phyloP scores from a whole-genome alignment of 805 yeast species.

The Yamadazyma philogaea region DNA sequence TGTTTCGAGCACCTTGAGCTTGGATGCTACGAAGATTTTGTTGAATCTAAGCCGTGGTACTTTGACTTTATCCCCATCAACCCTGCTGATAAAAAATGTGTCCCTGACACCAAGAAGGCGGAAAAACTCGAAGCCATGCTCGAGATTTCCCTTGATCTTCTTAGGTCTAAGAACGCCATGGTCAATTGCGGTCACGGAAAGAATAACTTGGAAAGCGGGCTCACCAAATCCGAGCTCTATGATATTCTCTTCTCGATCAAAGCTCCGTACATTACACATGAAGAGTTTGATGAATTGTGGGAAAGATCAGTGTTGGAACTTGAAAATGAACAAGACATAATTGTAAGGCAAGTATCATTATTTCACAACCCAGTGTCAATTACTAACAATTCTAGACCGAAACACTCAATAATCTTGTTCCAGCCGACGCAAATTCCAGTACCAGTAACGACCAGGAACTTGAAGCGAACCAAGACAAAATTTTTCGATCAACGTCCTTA shows the following conservation, averaged over 20 bases:
- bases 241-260: conserved; percentile 46
- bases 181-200: conserved; percentile 50
- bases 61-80: conserved; percentile 52
- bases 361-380: conserved; percentile 12
- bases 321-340: conserved; percentile 63
- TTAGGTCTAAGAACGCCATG: conserved; percentile 67
- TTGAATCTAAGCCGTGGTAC: conserved; percentile 51
- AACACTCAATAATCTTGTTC: conserved; percentile 8
- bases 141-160: conserved; percentile 59
- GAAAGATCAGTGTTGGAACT: conserved; percentile 56
- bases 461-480: conserved; percentile 42
- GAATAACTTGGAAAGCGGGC: conserved; percentile 49
- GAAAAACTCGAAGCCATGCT: conserved; percentile 65
- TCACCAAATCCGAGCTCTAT: conserved; percentile 48
- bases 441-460: conserved; percentile 19
- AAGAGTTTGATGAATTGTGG: conserved; percentile 79
- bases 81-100: conserved; percentile 52
- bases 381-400: conserved; percentile 27
- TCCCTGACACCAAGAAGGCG: conserved; percentile 69
- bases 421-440: conserved; percentile 7
- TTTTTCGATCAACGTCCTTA: conserved; percentile 73
- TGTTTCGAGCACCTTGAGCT: conserved; percentile 62
- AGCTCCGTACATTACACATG: conserved; percentile 48
- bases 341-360: conserved; percentile 67
- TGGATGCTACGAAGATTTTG: conserved; percentile 69